These are phyloP conservation scores for Melocanna baccifera DNA, from an alignment of 176 grass and related monocot species.

Conservation along the genomic window DNA sequence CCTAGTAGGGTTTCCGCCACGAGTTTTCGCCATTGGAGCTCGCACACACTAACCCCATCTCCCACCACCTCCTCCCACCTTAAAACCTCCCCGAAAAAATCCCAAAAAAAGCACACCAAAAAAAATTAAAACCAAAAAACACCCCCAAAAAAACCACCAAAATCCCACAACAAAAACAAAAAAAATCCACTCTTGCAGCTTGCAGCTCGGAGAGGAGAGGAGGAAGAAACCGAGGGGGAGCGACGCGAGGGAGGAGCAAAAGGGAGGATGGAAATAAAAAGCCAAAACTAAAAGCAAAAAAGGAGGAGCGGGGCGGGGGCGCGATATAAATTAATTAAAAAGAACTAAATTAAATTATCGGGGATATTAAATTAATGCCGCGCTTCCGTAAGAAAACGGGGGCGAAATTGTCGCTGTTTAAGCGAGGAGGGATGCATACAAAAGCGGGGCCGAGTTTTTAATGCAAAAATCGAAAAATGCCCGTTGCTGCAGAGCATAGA, in stretches of 20 bases:
- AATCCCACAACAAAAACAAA: slow-evolving; percentile 12
- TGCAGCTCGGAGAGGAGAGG: not conserved
- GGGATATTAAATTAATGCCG: slow-evolving; percentile 36
- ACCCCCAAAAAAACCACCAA: slow-evolving; percentile 11
- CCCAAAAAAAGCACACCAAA: not conserved
- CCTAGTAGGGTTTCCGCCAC: slow-evolving; percentile 27
- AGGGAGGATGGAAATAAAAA: slow-evolving; percentile 61
- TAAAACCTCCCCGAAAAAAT: not conserved
- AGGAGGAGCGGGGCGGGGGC: slow-evolving; percentile 32
- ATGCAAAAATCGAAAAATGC: slow-evolving; percentile 42
- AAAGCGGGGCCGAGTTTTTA: slow-evolving; percentile 34
- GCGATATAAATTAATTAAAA: slow-evolving; percentile 42
- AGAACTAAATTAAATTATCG: slow-evolving; percentile 45
- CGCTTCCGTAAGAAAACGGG: slow-evolving; percentile 29
- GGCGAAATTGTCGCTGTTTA: slow-evolving; percentile 49
- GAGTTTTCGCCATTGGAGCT: slow-evolving; percentile 54
- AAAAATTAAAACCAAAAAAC: slow-evolving; percentile 24
- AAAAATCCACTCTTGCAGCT: not conserved
- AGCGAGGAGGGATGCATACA: not conserved
- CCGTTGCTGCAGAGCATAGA: not conserved
- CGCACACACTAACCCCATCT: slow-evolving; percentile 43
- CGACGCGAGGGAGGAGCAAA: not conserved
- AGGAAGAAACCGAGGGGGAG: slow-evolving; percentile 15
- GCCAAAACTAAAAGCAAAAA: slow-evolving; percentile 72
- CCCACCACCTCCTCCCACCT: slow-evolving; percentile 9